phyloP scores from a whole-genome alignment of 192 early-diverging fungal genomes.

The Gaertneriomyces sp. region DNA sequence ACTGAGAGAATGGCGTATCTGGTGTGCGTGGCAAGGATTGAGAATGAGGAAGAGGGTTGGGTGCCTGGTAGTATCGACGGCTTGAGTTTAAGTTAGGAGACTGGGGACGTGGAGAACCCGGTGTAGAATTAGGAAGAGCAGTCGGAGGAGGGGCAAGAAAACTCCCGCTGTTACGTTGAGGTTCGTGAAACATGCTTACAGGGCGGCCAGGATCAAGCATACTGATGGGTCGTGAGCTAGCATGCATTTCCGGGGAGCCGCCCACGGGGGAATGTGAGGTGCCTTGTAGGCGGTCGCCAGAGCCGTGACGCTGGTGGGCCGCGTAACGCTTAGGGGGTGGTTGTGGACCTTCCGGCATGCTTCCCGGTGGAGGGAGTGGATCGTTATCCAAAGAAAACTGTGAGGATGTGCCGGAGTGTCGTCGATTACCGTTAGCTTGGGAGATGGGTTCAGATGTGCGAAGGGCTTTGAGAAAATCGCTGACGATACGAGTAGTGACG shows the following conservation, averaged over 20 bases:
- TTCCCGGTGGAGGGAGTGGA: too few relatives aligned
- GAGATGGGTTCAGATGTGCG: conserved; percentile 1
- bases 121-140: too few relatives aligned
- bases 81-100: background rate
- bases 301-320: background rate
- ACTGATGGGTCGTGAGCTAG: too few relatives aligned
- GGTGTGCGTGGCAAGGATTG: background rate
- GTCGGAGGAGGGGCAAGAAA: too few relatives aligned
- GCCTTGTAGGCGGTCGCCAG: background rate
- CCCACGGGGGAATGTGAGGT: too few relatives aligned
- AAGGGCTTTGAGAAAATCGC: conserved; percentile 22
- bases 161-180: too few relatives aligned
- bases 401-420: background rate
- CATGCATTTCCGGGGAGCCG: too few relatives aligned
- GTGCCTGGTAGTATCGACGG: conserved; percentile 1
- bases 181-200: too few relatives aligned
- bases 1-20: background rate
- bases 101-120: too few relatives aligned
- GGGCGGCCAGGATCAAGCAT: too few relatives aligned
- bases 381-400: too few relatives aligned
- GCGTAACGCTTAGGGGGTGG: background rate
- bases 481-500: conserved; percentile 17
- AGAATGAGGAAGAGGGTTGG: background rate
- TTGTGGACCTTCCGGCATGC: background rate
- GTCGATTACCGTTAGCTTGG: background rate